A percentile compares a stretch with the other conserved stretches of the same genome.
These are phyloP conservation scores for Senna tora DNA, from an alignment of 306 rosid species.

Conservation along the genomic window DNA sequence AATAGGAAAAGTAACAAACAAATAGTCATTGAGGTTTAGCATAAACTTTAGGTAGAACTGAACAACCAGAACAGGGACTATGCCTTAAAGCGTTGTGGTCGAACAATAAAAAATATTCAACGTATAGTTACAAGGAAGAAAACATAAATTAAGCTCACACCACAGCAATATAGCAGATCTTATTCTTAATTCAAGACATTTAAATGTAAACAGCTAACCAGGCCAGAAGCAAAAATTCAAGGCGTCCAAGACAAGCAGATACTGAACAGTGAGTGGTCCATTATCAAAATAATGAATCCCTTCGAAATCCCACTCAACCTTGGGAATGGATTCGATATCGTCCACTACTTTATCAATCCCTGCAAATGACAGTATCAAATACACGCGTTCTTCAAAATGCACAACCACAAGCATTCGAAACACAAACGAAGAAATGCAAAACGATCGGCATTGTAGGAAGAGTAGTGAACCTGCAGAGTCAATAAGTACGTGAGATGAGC, in stretches of 20 bases:
- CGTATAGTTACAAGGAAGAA: background rate
- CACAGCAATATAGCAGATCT: background rate
- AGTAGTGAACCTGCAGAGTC: conserved; percentile 45
- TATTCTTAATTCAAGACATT: background rate
- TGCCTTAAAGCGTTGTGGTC: background rate
- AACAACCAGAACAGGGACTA: background rate
- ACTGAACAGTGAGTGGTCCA: conserved; percentile 70
- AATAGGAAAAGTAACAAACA: background rate
- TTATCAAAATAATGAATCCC: conserved; percentile 73
- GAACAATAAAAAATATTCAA: background rate
- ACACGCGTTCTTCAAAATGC: background rate
- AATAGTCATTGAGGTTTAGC: background rate
- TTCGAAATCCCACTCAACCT: conserved; percentile 68
- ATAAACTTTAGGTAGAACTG: background rate
- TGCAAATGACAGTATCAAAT: conserved; percentile 17
- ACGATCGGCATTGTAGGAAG: background rate
- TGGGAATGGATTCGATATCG: conserved; percentile 54
- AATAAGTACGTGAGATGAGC: too few species aligned
- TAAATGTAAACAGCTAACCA: conserved; percentile 36
- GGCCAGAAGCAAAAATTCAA: conserved; percentile 77
- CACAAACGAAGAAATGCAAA: background rate
- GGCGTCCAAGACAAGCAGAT: conserved; percentile 62
- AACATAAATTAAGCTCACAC: background rate
- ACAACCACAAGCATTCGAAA: background rate
- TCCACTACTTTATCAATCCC: conserved; percentile 62